Percentiles rank a stretch among this genome's conserved stretches.
Conservation (phyloP, 1,284 basidiomycete species). For the Tilletiopsis washingtonensis region DNA sequence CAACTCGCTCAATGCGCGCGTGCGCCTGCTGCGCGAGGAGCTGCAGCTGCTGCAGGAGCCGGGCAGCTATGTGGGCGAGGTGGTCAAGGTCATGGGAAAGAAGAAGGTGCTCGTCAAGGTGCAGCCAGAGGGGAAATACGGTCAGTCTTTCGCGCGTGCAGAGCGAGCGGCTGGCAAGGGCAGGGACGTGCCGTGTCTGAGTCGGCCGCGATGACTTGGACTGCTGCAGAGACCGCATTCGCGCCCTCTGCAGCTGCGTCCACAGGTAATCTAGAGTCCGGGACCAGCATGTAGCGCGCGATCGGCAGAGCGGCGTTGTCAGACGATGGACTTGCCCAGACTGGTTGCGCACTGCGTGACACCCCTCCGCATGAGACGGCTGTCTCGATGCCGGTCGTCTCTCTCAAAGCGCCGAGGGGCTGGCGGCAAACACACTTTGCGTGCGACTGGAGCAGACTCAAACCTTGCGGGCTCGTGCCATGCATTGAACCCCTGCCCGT, state of each 20-base stretch:
- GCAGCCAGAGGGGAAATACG: slow-evolving; percentile 97
- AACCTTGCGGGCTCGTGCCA: too few relatives aligned
- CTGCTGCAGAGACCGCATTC: background rate
- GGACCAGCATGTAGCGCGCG: too few relatives aligned
- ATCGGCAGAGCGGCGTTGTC: too few relatives aligned
- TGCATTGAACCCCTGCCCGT: too few relatives aligned
- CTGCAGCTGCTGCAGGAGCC: slow-evolving; percentile 91
- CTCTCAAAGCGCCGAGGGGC: too few relatives aligned
- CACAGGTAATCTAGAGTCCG: too few relatives aligned
- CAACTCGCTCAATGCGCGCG: slow-evolving; percentile 90
- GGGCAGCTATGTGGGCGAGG: slow-evolving; percentile 93
- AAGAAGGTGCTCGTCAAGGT: slow-evolving; percentile 97
- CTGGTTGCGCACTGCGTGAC: too few relatives aligned
- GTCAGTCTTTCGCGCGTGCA: slow-evolving; percentile 50
- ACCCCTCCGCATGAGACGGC: too few relatives aligned
- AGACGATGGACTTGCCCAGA: too few relatives aligned
- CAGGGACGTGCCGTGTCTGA: background rate
- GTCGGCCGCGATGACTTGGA: background rate
- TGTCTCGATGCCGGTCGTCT: too few relatives aligned
- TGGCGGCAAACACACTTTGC: too few relatives aligned
- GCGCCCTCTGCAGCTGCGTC: background rate
- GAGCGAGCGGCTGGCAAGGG: background rate
- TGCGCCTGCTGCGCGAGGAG: slow-evolving; percentile 76
- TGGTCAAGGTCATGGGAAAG: slow-evolving; percentile 98
- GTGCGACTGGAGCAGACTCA: too few relatives aligned